These are phyloP conservation scores for Clonostachys rhizophaga DNA, from an alignment of 2,329 filamentous ascomycete species.

Conservation along the genomic window DNA sequence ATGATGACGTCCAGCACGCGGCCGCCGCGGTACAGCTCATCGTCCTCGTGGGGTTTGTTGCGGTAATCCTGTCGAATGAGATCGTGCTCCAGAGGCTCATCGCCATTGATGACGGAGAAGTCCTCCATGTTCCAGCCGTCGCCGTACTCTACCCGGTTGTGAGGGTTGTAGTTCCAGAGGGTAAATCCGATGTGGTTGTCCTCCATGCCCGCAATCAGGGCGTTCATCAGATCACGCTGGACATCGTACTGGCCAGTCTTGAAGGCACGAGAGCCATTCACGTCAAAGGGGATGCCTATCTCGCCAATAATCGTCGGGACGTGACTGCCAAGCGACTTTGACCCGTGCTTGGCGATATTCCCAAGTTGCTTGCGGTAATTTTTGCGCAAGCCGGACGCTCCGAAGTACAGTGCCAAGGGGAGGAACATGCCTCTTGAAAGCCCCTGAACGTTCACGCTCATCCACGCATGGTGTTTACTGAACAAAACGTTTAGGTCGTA, in stretches of 20 bases:
- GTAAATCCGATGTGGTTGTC: constrained; percentile 29
- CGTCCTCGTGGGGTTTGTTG: constrained; percentile 19
- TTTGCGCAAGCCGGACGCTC: constrained; percentile 23
- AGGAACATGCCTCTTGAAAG: constrained; percentile 31
- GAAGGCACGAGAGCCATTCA: constrained; percentile 27
- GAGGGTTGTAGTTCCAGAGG: constrained; percentile 32
- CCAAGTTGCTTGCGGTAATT: constrained; percentile 31
- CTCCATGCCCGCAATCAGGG: constrained; percentile 33
- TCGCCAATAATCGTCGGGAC: constrained; percentile 32
- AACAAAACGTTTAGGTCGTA: constrained; percentile 36
- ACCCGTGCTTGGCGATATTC: constrained; percentile 25
- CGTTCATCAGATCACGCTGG: constrained; percentile 30
- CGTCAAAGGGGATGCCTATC: constrained; percentile 32
- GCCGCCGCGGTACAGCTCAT: constrained; percentile 30
- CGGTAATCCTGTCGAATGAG: constrained; percentile 20
- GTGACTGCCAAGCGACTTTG: constrained; percentile 17
- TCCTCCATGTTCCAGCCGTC: constrained; percentile 38
- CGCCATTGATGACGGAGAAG: constrained; percentile 31
- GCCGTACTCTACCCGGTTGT: constrained; percentile 28
- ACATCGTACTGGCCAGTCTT: constrained; percentile 28
- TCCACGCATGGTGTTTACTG: constrained; percentile 23
- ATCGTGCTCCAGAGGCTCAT: constrained; percentile 10
- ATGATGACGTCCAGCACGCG: constrained; percentile 30
- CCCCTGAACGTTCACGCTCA: constrained; percentile 34
- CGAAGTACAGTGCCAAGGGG: constrained; percentile 32